Conservation (phyloP, 1,139 yeast genomes). For the Hanseniaspora sp. region DNA sequence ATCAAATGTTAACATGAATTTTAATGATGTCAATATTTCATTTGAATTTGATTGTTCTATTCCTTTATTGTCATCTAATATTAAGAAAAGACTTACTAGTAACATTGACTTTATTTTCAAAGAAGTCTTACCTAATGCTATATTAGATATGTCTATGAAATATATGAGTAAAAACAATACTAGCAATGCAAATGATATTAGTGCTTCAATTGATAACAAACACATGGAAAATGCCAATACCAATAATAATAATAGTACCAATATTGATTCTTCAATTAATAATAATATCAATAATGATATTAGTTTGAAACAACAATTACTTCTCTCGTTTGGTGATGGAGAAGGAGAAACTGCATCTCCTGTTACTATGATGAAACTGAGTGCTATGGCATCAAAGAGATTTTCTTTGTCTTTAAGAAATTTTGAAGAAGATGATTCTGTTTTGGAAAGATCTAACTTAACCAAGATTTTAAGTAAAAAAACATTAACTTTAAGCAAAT, state of each 20-base stretch:
- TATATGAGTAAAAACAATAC: slow-evolving; percentile 3
- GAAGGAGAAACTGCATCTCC: slow-evolving; percentile 43
- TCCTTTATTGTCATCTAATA: slow-evolving; percentile 27
- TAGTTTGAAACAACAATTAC: slow-evolving; percentile 13
- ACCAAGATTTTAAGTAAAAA: slow-evolving; percentile 18
- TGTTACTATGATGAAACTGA: slow-evolving; percentile 57
- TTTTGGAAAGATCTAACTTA: slow-evolving; percentile 31
- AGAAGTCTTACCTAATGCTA: slow-evolving; percentile 25
- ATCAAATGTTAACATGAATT: slow-evolving; percentile 29
- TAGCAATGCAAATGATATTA: not conserved
- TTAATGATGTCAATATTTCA: slow-evolving; percentile 30
- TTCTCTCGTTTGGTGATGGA: slow-evolving; percentile 20
- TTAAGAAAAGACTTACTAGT: slow-evolving; percentile 28
- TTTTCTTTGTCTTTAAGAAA: slow-evolving; percentile 64
- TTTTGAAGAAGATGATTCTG: slow-evolving; percentile 36
- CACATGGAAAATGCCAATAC: too few species aligned
- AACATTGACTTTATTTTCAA: slow-evolving; percentile 29
- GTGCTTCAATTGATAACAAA: too few species aligned
- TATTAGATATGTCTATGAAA: slow-evolving; percentile 7
- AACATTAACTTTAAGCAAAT: slow-evolving; percentile 8
- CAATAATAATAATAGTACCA: too few species aligned
- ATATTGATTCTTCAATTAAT: not conserved
- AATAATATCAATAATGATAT: not conserved
- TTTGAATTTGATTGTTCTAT: slow-evolving; percentile 30
- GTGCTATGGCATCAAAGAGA: slow-evolving; percentile 63